These are phyloP conservation scores for Gilbertella persicaria DNA, from an alignment of 371 early-diverging fungal genomes.

Conservation along the genomic window DNA sequence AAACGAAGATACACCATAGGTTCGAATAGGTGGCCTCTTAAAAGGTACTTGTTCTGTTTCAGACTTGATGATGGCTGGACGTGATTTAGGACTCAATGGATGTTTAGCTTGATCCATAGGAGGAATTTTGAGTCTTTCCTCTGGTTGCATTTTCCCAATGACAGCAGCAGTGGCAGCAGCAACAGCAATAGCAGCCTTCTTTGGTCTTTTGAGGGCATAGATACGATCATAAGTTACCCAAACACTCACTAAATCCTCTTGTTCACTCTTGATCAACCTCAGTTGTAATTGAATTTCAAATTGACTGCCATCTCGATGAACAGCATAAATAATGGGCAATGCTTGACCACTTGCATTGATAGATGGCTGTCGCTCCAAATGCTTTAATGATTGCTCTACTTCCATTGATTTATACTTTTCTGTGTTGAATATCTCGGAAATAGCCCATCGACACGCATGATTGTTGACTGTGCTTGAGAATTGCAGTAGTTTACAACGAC, in stretches of 20 bases:
- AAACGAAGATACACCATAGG: constrained; percentile 26
- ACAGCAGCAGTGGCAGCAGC: neutral
- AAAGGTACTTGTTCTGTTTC: neutral
- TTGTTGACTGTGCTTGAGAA: constrained; percentile 26
- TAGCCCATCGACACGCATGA: constrained; percentile 34
- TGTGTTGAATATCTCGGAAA: constrained; percentile 21
- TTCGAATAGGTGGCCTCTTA: constrained; percentile 21
- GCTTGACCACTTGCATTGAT: constrained; percentile 15
- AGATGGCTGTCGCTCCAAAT: constrained; percentile 16
- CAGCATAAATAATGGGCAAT: constrained; percentile 56
- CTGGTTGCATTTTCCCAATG: constrained; percentile 1
- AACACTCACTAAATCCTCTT: constrained; percentile 59
- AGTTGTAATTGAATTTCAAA: constrained; percentile 67
- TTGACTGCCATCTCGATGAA: constrained; percentile 66
- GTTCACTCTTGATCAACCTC: constrained; percentile 55
- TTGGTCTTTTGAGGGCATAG: constrained; percentile 20
- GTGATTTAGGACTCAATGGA: neutral
- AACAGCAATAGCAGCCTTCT: neutral
- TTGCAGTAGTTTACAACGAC: constrained; percentile 18
- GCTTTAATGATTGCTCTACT: constrained; percentile 9
- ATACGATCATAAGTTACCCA: constrained; percentile 75
- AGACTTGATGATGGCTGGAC: neutral
- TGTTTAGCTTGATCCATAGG: neutral
- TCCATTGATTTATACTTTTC: constrained; percentile 9
- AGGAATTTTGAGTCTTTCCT: neutral